Evolutionary conservation across 225 moss, liverwort and hornwort species (phyloP).

Genomic region (Thuidium tamariscinum): DNA sequence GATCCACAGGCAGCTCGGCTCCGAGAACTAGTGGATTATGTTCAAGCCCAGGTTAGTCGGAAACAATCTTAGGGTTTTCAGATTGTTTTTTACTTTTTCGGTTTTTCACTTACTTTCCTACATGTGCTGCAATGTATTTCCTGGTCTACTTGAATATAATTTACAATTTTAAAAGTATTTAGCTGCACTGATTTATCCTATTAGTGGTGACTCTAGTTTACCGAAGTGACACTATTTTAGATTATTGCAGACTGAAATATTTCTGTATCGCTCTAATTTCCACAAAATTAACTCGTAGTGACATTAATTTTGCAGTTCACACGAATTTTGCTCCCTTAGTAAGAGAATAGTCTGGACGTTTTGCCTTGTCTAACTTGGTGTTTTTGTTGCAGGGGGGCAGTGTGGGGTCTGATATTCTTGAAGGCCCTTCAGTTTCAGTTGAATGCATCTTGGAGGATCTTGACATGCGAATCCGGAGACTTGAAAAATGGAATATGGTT

Average conservation of each 20-base stretch:
- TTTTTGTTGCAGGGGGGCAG: slow-evolving; percentile 37
- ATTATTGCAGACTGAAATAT: not conserved
- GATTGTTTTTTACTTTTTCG: not conserved
- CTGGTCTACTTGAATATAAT: not conserved
- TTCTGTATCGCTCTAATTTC: not conserved
- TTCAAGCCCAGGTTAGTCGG: slow-evolving; percentile 58
- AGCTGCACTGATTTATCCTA: not conserved
- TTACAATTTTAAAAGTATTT: not conserved
- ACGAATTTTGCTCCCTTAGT: not conserved
- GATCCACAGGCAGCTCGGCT: slow-evolving; percentile 76
- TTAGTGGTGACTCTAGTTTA: not conserved
- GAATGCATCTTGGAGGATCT: slow-evolving; percentile 61
- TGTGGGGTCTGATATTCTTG: slow-evolving; percentile 44
- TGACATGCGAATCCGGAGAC: slow-evolving; percentile 61
- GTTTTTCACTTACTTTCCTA: not conserved
- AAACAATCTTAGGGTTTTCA: not conserved
- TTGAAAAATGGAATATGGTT: slow-evolving; percentile 76
- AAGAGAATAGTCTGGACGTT: not conserved
- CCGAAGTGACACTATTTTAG: not conserved
- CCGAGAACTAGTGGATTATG: slow-evolving; percentile 74
- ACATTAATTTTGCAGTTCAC: not conserved
- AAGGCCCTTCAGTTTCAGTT: slow-evolving; percentile 36
- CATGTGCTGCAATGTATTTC: not conserved
- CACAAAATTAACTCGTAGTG: not conserved
- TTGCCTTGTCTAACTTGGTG: not conserved